Conservation (phyloP, 306 rosid genomes). For the Prinsepia uniflora region DNA sequence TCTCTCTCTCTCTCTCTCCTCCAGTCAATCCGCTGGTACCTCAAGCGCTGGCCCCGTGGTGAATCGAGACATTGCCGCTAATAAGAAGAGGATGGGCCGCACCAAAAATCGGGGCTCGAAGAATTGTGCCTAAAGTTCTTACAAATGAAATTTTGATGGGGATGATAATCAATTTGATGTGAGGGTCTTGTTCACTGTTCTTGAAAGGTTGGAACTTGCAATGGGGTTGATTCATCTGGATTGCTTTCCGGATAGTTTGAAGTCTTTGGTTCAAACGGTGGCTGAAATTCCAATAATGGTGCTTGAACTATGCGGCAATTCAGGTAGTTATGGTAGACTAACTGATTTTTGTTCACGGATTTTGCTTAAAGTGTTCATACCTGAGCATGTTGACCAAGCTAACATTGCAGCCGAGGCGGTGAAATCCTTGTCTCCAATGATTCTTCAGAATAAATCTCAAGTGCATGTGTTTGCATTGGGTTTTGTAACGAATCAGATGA, state of each 20-base stretch:
- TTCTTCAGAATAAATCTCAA: conserved; percentile 57
- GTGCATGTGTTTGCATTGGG: conserved; percentile 58
- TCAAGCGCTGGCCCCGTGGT: conserved; percentile 36
- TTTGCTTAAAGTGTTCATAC: conserved; percentile 49
- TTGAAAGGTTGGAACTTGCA: conserved; percentile 54
- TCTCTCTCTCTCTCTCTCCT: conserved; percentile 86
- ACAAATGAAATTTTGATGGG: conserved; percentile 6
- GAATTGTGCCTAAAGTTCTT: conserved; percentile 14
- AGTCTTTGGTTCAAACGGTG: conserved; percentile 63
- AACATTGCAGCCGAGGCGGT: conserved; percentile 66
- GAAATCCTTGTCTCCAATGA: conserved; percentile 47
- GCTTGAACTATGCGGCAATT: conserved; percentile 36
- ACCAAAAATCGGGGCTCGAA: conserved; percentile 25
- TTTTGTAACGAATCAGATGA: conserved; percentile 42
- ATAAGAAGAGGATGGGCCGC: conserved; percentile 39
- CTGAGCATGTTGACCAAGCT: conserved; percentile 60
- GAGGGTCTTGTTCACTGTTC: conserved; percentile 41
- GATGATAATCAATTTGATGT: conserved; percentile 32
- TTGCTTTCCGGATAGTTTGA: conserved; percentile 72
- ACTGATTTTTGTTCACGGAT: conserved; percentile 42
- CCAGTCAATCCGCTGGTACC: conserved; percentile 66
- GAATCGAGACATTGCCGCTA: conserved; percentile 3
- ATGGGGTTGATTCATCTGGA: conserved; percentile 71
- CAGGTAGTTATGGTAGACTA: conserved; percentile 37
- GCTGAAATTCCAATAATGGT: conserved; percentile 50